Conservation (phyloP, 495 filamentous ascomycete species). For the Penicillium herquei region DNA sequence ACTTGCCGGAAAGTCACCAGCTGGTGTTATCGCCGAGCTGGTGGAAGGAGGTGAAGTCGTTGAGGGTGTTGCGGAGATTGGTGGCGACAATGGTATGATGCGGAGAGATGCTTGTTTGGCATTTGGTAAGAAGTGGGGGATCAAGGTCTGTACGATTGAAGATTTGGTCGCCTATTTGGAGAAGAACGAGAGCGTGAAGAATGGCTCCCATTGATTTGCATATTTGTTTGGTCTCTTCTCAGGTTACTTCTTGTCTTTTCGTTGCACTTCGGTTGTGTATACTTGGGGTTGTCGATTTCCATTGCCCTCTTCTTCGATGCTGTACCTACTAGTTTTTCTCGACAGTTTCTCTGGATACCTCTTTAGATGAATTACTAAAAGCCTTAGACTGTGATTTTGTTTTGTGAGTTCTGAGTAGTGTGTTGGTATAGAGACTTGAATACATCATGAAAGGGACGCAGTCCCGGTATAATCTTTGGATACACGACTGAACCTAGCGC, state of each 20-base stretch:
- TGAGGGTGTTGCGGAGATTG: constrained; percentile 54
- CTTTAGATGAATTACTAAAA: constrained; percentile 23
- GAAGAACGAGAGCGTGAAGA: constrained; percentile 40
- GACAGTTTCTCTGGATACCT: constrained; percentile 16
- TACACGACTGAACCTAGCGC: no score
- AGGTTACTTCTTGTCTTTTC: neutral
- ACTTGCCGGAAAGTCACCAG: constrained; percentile 69
- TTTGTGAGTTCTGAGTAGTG: neutral
- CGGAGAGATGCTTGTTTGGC: constrained; percentile 81
- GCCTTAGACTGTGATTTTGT: neutral
- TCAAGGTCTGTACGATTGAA: constrained; percentile 94
- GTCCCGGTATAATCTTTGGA: no score
- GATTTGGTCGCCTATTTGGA: constrained; percentile 80
- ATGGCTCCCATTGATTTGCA: constrained; percentile 37
- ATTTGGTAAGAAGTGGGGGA: constrained; percentile 85
- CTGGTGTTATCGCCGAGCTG: constrained; percentile 81
- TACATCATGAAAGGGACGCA: no score
- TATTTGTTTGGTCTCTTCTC: neutral
- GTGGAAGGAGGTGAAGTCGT: constrained; percentile 75
- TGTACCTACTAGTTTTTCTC: constrained; percentile 15
- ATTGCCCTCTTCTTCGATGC: neutral
- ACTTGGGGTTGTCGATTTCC: constrained; percentile 15
- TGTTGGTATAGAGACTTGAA: no score
- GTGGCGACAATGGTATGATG: constrained; percentile 80
- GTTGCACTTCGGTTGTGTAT: neutral